phyloP scores from a whole-genome alignment of 2,329 filamentous ascomycete species.

The Cordyceps cateniannulata region DNA sequence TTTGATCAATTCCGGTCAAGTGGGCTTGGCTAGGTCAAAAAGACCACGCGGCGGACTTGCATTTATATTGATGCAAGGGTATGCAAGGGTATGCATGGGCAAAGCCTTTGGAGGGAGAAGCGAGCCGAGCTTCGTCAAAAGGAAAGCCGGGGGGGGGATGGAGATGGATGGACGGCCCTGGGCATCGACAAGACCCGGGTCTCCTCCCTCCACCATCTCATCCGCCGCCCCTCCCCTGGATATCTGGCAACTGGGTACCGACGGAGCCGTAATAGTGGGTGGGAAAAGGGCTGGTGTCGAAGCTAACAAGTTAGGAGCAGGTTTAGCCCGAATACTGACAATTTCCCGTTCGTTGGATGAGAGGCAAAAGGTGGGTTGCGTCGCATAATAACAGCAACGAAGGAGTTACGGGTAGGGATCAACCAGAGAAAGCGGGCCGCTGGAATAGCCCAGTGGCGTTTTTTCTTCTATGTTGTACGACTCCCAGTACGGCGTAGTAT shows the following conservation, averaged over 20 bases:
- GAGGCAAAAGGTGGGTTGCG: not conserved
- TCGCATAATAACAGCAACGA: not conserved
- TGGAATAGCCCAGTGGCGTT: not conserved
- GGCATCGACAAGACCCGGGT: not conserved
- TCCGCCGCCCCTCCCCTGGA: no score
- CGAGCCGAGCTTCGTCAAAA: not conserved
- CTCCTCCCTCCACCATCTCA: no score
- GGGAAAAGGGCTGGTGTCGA: not conserved
- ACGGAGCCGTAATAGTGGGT: not conserved
- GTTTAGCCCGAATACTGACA: slow-evolving; percentile 4
- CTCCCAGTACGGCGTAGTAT: no score
- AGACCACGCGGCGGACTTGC: slow-evolving; percentile 1
- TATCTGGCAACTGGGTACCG: not conserved
- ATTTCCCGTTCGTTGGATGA: not conserved
- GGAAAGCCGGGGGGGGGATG: not conserved
- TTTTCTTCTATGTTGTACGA: no score
- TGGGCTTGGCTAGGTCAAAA: not conserved
- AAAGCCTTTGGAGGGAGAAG: not conserved
- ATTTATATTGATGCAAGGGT: not conserved
- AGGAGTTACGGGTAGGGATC: not conserved
- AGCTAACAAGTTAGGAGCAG: not conserved
- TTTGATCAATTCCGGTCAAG: slow-evolving; percentile 1
- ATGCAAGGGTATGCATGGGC: no score
- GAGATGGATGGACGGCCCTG: no score
- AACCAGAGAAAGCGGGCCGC: not conserved